Evolutionary conservation across 2,329 filamentous ascomycete species (phyloP), one percentile per base, ranked within the genome.

Genomic region (Cladorrhinum sp.): DNA sequence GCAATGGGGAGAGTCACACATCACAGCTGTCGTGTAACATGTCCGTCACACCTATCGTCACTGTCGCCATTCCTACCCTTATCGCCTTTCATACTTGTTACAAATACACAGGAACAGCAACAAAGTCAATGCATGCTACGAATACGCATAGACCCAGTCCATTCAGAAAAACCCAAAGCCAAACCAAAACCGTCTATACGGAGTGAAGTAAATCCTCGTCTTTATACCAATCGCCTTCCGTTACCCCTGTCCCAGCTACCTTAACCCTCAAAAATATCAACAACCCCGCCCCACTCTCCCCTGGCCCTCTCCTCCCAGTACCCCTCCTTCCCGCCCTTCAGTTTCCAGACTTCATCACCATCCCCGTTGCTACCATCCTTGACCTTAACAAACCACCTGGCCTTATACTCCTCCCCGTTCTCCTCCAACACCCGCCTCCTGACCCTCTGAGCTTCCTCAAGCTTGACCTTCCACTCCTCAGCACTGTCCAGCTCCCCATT

Each of bases 231-330:
- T 36, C 12, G 12, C 33, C 26, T 9, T 28, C 8, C 8, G 12
- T 36, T 10, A 36, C 33, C 33, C 8, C 9, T 36, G 3, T 16
- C 8, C 8, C 12, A 36, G 7, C 33, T 36, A 36, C 12, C 33
- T 20, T 20, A 46, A 2, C 42, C 42, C 42, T 46, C 50, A 66
- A 83, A 86, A 57, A 86, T 77, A 52, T 83, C 75, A 65, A 80
- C 76, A 33, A 85, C 73, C 4, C 81, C 82, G 3, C 71, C 73
- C 91, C 91, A 96, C 59, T 79, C 79, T 1, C 87, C 87, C 65
- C 78, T 84, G 2, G 80, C 82, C 63, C 94, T 84, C 75, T 91
- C 88, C 72, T 96, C 93, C 95, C 95, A 99, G 76, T 99, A 99
- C 8, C 91, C 88, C 18, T 96, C 92, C 75, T 89, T 92, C 20